These are phyloP conservation scores for Fusarium sp. DNA, from an alignment of 2,329 filamentous ascomycete species.

Conservation along the genomic window DNA sequence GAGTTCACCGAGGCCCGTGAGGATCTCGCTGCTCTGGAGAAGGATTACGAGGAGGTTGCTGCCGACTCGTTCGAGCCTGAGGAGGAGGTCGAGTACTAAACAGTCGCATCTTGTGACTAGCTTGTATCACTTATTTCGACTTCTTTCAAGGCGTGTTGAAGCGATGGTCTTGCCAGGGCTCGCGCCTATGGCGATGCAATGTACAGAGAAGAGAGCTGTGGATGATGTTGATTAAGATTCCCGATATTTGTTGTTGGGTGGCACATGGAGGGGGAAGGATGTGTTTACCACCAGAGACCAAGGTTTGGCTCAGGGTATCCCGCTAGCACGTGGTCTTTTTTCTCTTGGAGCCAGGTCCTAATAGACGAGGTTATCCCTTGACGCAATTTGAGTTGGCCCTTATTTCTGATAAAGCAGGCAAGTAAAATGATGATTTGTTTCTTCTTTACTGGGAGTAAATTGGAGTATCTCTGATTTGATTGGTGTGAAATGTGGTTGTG, in stretches of 20 bases:
- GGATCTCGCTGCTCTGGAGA: constrained; percentile 86
- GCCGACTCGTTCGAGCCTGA: constrained; percentile 76
- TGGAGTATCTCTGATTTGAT: neutral
- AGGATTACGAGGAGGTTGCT: constrained; percentile 88
- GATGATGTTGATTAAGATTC: constrained; percentile 47
- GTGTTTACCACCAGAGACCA: constrained; percentile 38
- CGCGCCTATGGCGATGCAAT: constrained; percentile 28
- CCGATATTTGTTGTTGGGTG: constrained; percentile 36
- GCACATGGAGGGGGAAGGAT: constrained; percentile 33
- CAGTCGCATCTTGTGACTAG: constrained; percentile 13
- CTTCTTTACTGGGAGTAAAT: constrained; percentile 1
- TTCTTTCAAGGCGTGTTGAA: constrained; percentile 37
- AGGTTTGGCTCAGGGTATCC: constrained; percentile 43
- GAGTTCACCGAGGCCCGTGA: constrained; percentile 91
- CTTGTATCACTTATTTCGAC: constrained; percentile 37
- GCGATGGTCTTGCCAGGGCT: constrained; percentile 27
- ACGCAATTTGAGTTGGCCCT: constrained; percentile 30
- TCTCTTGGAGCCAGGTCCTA: constrained; percentile 42
- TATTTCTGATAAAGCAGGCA: constrained; percentile 46
- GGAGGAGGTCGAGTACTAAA: constrained; percentile 83
- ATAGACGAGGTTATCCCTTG: constrained; percentile 48
- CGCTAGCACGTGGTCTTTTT: constrained; percentile 43
- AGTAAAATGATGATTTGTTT: constrained; percentile 49
- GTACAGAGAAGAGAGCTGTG: constrained; percentile 38
- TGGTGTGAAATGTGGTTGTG: neutral